A percentile compares a stretch with the other conserved stretches of the same genome.
Evolutionary conservation across 2,329 filamentous ascomycete species (phyloP).

Genomic region (Thelonectria blattea): DNA sequence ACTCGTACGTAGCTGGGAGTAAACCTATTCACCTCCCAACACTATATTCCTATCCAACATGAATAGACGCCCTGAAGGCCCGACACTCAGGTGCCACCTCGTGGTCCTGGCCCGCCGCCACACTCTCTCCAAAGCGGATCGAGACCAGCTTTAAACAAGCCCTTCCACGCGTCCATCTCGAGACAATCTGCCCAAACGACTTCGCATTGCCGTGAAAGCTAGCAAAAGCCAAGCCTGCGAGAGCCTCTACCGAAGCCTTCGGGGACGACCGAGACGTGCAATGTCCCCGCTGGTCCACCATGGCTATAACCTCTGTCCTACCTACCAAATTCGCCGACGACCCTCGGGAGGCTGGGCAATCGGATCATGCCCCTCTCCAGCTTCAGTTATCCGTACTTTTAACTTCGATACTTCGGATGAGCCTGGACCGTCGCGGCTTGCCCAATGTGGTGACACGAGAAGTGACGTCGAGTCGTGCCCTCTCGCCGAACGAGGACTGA

Average conservation of each 20-base stretch:
- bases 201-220: not conserved
- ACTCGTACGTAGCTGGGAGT: not conserved
- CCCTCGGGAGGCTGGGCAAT: not conserved
- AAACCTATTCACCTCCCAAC: not conserved
- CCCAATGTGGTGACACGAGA: not conserved
- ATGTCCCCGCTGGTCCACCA: not conserved
- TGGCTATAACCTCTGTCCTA: not conserved
- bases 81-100: not conserved
- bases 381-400: not conserved
- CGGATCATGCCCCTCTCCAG: not conserved
- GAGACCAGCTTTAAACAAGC: constrained; percentile 8
- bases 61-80: not conserved
- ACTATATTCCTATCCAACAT: not conserved
- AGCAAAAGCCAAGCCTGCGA: not conserved
- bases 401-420: not conserved
- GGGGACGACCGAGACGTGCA: not conserved
- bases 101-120: constrained; percentile 3
- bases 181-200: not conserved
- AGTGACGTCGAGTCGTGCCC: not conserved
- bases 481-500: not conserved
- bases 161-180: not conserved
- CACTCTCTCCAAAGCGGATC: constrained; percentile 2
- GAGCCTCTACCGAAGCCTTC: not conserved
- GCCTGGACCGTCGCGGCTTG: not conserved
- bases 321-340: not conserved